Evolutionary conservation across 768 basidiomycete species (phyloP).

Genomic region (Exsudoporus frostii): DNA sequence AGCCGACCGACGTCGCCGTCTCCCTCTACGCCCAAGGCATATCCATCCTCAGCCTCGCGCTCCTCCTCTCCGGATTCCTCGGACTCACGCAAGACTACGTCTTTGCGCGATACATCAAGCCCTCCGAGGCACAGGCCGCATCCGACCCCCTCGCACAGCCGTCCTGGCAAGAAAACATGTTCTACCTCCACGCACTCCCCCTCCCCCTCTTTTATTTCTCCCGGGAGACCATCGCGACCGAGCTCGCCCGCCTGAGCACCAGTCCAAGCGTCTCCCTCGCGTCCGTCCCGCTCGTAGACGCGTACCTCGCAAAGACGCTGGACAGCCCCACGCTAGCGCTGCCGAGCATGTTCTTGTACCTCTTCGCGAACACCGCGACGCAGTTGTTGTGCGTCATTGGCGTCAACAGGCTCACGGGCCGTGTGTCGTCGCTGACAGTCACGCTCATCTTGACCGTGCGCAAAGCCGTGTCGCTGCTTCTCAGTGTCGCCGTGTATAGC

Average conservation of each 20-base stretch:
- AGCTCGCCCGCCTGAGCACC: slow-evolving; percentile 11
- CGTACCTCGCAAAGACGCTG: neutral
- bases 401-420: slow-evolving; percentile 80
- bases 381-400: slow-evolving; percentile 85
- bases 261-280: slow-evolving; percentile 16
- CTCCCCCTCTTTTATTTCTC: slow-evolving; percentile 74
- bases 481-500: slow-evolving; percentile 59
- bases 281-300: slow-evolving; percentile 1
- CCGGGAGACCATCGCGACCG: slow-evolving; percentile 43
- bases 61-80: slow-evolving; percentile 76
- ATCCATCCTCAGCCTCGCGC: slow-evolving; percentile 66
- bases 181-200: slow-evolving; percentile 82
- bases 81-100: slow-evolving; percentile 86
- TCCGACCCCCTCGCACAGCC: slow-evolving; percentile 20
- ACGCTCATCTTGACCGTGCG: slow-evolving; percentile 78
- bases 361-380: slow-evolving; percentile 76
- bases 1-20: neutral
- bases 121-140: slow-evolving; percentile 21
- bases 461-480: slow-evolving; percentile 72
- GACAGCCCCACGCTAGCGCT: slow-evolving; percentile 32
- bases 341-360: slow-evolving; percentile 59
- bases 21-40: slow-evolving; percentile 67
- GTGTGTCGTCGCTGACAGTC: slow-evolving; percentile 71
- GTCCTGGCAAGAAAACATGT: slow-evolving; percentile 88
- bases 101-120: slow-evolving; percentile 45